Evolutionary conservation across 768 basidiomycete species (phyloP).

Genomic region (Crepidotus variabilis): DNA sequence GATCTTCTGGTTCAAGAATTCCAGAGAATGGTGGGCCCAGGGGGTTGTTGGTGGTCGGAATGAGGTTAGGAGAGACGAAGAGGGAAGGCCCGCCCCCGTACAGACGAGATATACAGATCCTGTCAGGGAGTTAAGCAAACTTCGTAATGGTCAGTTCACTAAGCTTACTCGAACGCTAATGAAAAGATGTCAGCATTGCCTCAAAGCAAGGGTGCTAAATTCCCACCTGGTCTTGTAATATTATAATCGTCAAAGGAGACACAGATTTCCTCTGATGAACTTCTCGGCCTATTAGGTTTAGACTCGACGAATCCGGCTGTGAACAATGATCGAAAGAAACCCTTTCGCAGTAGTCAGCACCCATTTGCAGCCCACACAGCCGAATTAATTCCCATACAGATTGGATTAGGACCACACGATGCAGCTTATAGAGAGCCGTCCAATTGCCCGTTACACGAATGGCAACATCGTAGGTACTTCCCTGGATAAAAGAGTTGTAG

Average conservation of each 20-base stretch:
- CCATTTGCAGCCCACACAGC: background rate
- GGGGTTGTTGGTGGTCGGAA: constrained; percentile 65
- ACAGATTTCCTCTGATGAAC: constrained; percentile 52
- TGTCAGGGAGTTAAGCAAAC: constrained; percentile 23
- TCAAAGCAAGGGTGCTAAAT: background rate
- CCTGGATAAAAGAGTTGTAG: constrained; percentile 68
- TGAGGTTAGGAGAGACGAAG: constrained; percentile 57
- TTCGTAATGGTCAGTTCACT: background rate
- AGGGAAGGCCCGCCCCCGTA: constrained; percentile 85
- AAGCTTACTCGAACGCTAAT: constrained; percentile 83
- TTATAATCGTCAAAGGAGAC: constrained; percentile 81
- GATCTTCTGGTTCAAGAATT: constrained; percentile 18
- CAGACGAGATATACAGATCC: constrained; percentile 80
- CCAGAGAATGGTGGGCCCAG: constrained; percentile 66
- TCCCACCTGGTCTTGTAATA: constrained; percentile 81
- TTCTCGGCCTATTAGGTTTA: constrained; percentile 19
- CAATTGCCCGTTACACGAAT: constrained; percentile 62
- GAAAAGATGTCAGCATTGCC: constrained; percentile 5
- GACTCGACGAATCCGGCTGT: constrained; percentile 77
- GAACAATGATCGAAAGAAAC: constrained; percentile 87
- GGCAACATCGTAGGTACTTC: constrained; percentile 74
- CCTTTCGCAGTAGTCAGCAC: constrained; percentile 38
- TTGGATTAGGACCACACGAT: constrained; percentile 86
- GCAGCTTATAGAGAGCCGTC: constrained; percentile 74
- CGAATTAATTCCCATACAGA: constrained; percentile 44